A percentile compares a stretch with the other conserved stretches of the same genome.
Evolutionary conservation across 1,284 basidiomycete species (phyloP).

Genomic region (Pulveroboletus ridleyi): DNA sequence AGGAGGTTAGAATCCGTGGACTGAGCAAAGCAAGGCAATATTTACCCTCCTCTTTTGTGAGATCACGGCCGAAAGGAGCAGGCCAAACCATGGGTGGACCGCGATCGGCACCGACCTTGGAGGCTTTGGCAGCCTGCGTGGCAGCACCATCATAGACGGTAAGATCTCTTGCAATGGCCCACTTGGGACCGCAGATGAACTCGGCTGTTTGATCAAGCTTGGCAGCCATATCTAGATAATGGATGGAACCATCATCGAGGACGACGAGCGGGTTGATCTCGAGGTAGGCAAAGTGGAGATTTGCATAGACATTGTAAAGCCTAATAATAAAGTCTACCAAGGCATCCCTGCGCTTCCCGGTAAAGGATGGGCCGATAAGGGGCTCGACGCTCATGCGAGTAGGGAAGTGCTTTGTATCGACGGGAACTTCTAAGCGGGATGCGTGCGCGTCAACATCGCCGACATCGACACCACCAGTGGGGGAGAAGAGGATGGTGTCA

Average conservation of each 20-base stretch:
- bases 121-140: constrained; percentile 44
- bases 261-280: constrained; percentile 99
- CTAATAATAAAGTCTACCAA: constrained; percentile 95
- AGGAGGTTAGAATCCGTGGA: constrained; percentile 1
- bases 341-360: constrained; percentile 80
- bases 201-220: constrained; percentile 99
- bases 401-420: constrained; percentile 77
- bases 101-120: constrained; percentile 82
- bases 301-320: constrained; percentile 97
- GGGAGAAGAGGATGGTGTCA: constrained; percentile 98
- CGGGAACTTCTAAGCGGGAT: constrained; percentile 87
- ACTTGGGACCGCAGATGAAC: constrained; percentile 98
- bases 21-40: rapidly evolving
- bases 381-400: constrained; percentile 81
- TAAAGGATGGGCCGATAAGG: constrained; percentile 79
- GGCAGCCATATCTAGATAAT: constrained; percentile 99
- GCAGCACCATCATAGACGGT: constrained; percentile 69
- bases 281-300: constrained; percentile 98
- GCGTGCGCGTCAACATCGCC: constrained; percentile 99
- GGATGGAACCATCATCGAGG: constrained; percentile 87
- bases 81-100: constrained; percentile 99
- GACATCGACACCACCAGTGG: constrained; percentile 98
- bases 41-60: constrained; percentile 91
- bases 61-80: constrained; percentile 96
- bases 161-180: constrained; percentile 96